Base-by-base conservation (phyloP, 2,329 filamentous ascomycete genomes). In the Zopfia rhizophila region DNA sequence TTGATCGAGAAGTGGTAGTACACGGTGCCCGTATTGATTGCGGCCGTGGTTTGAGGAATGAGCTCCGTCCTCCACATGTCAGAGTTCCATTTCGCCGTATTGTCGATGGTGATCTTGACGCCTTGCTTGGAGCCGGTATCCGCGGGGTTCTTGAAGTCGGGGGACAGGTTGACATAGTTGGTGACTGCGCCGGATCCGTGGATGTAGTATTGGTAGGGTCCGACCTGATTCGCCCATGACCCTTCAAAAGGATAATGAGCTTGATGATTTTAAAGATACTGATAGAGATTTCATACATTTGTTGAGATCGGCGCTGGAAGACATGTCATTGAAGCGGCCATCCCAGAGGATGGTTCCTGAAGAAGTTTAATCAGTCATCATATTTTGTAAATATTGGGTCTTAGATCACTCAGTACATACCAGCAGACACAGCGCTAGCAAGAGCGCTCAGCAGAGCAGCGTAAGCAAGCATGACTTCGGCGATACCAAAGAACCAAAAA, bases 61-160 rank as follows among this genome's bases (percentile, higher is more conserved):
- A 90, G 75, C 72, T 90, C 88, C 0, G 85, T 89, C 38, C 87
- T 81, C 66, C 86, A 83, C 87, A 90, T 90, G 65, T 89, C 85
- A 16, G 83, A 84, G 69, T 90, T 86, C 87, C 87, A 90, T 68
- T 83, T 88, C 1, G 87, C 79, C 1, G 82, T 86, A 59, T 70
- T 66, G 59, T 78, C 78, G 52, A 90, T 85, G 4, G 84, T 87
- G 69, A 90, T 83, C 65, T 87, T 86, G 56, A 82, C 83, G 13
- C 87, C 88, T 69, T 88, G 82, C 24, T 74, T 79, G 37, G 83
- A 85, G 36, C 75, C 76, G 0, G 74, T 76, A 67, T 89, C 86
- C 56, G 80, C 80, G 0, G 85, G 82, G 70, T 88, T 89, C 74
- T 86, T 87, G 77, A 78, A 85, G 46, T 72, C 69, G 0, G 82